Base-by-base conservation (phyloP, 1,139 yeast species). In the Magnusiomyces tetraspermus region DNA sequence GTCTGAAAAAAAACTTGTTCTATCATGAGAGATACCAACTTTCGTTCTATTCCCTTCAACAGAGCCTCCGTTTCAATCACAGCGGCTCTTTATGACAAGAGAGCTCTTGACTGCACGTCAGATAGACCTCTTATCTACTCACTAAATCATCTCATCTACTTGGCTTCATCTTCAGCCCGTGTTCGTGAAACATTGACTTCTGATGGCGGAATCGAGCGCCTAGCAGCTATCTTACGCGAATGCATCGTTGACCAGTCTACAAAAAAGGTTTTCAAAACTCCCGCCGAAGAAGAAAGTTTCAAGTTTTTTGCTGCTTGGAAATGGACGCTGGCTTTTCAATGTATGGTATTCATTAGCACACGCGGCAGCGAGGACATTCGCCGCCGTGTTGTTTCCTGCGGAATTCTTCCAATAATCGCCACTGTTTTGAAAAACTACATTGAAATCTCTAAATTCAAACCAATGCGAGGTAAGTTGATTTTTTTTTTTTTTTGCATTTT, bases 281-380 rank as follows among this genome's bases (percentile, higher is more conserved):
- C 41, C 31, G 50, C 44, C 22, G 26, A 26, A 37, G 40, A 38
- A n/a, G 22, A 52, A 41, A 49, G 59, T 56, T 33, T 46, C 57
- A 51, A 70, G 69, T 76, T 83, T 24, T 71, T 86, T 54, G 76
- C 82, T 19, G 92, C 95, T 0, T 90, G 97, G 96, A 92, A 90
- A 70, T 92, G 98, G 98, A 87, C 96, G 5, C 72, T 92, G 55
- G 88, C 97, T 0, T 82, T 92, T 64, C 97, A 92, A 69, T 89
- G 97, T 64, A 71, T 92, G 56, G 96, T 90, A 0, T 76, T 89
- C 56, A 80, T 92, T 28, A 96, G 97, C 17, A 90, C 97, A 1
- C 76, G 97, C 60, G 98, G 98, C 31, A 82, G 95, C 1, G 97
- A 90, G 67, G 74, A 75, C 53, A 86, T 89, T 50, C 75, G 98